Evolutionary conservation across 257 asterid genomes (phyloP), one percentile per base, ranked within the genome.

Genomic region (Nicotiana attenuata): DNA sequence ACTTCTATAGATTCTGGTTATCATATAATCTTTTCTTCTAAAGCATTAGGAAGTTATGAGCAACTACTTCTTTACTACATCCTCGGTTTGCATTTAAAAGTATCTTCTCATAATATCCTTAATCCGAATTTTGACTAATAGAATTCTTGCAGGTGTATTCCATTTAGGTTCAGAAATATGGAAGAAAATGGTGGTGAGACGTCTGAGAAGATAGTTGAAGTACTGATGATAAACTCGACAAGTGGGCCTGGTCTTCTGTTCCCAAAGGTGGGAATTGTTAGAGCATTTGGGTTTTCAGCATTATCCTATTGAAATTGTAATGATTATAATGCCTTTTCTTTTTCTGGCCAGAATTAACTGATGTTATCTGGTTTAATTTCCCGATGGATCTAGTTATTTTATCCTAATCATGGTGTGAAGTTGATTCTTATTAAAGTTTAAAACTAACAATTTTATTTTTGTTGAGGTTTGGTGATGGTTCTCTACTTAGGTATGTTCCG

Each of bases 241-340:
- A 91, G 98, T 83, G 98, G 98, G 77, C 97, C 97, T 86, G 98
- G 98, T 83, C 98, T 94, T 83, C 91, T 94, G n/a, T 94, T 94
- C 83, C 98, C 98, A 11, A 94, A 94, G 97, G 98, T 94, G 85
- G 85, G 89, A 64, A 35, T 19, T 35, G 5, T 35, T 33, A 19
- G 76, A 41, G 57, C 77, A 69, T 10, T 38, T 69, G 57, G 20
- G n/a, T 20, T 10, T 19, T 67, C 5, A 67, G 24, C 29, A 67
- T 35, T 56, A 56, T 56, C 22, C 20, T 5, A 56, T 56, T 5
- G 55, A 19, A 38, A 38, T 68, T 50, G 77, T 68, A 68, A 68
- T n/a, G 53, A 9, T 41, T 41, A 41, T 41, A 41, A 41, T 41
- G 13, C 50, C 50, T 41, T 41, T 35, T 4, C 53, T 68, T 19